These are phyloP conservation scores for Moesziomyces sp. DNA, from an alignment of 1,284 basidiomycete species.

Conservation along the genomic window DNA sequence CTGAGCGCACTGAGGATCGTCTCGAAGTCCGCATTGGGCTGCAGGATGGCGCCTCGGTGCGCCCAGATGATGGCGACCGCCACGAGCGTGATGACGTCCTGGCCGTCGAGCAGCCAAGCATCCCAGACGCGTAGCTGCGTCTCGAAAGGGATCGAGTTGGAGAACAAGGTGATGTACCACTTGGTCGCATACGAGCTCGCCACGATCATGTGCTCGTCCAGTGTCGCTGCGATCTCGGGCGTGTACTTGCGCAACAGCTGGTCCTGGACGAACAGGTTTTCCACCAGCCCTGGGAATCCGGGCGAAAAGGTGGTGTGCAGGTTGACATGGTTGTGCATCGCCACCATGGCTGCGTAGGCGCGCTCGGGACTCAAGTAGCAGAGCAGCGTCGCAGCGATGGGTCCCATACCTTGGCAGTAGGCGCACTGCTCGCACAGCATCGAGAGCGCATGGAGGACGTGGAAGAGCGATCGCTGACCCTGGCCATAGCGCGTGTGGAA, in stretches of 20 bases:
- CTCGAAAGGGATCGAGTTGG: constrained; percentile 95
- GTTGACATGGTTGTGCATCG: constrained; percentile 78
- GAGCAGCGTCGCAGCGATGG: constrained; percentile 91
- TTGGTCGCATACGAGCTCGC: constrained; percentile 96
- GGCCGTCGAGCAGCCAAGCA: constrained; percentile 87
- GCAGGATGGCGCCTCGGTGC: constrained; percentile 70
- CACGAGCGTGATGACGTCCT: constrained; percentile 85
- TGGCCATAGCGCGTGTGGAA: constrained; percentile 95
- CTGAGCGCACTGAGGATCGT: constrained; percentile 50
- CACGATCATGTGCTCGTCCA: constrained; percentile 81
- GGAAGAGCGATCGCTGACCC: constrained; percentile 76
- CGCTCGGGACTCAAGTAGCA: constrained; percentile 80
- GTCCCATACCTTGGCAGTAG: constrained; percentile 99
- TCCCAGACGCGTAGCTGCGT: constrained; percentile 96
- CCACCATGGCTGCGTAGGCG: constrained; percentile 83
- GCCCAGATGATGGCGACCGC: constrained; percentile 90
- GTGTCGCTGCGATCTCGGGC: constrained; percentile 85
- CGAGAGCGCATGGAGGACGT: constrained; percentile 91
- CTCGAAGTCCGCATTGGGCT: constrained; percentile 46
- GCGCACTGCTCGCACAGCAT: constrained; percentile 86
- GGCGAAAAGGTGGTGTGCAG: constrained; percentile 91
- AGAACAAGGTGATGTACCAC: constrained; percentile 94
- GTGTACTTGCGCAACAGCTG: constrained; percentile 82
- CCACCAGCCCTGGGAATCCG: constrained; percentile 94
- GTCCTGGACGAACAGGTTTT: constrained; percentile 94